Evolutionary conservation across 139 green algal genomes (phyloP), one percentile per base, ranked within the genome.

Genomic region (Haematococcus lacustris): DNA sequence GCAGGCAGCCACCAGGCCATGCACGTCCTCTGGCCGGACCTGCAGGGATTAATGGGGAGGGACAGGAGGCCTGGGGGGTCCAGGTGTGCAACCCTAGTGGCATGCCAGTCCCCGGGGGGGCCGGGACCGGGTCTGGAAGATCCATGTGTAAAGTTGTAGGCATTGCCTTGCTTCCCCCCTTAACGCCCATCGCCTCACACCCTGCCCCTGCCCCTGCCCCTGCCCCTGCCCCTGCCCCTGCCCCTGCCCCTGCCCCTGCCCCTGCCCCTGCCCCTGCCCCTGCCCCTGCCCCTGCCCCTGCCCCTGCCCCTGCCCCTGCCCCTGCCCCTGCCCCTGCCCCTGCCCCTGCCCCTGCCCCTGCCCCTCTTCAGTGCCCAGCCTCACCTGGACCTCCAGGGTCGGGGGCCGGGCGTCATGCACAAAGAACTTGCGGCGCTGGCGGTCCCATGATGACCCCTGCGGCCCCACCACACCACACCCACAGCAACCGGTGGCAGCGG

Each of bases 381-480:
- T 17, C 47, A 89, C 80, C 51, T 69, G 3, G 4, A 73, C 74
- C 0, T 43, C 33, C 2, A 90, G 80, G 1, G 38, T 68, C 26
- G n/a, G 1, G 3, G 80, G 82, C 2, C 61, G 23, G 9, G 65
- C 66, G 71, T 90, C 69, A 65, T 96, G 88, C 23, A 80, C 79
- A 38, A 77, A 38, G 81, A 94, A 97, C 63, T 86, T 84, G 51
- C 91, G 85, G 41, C 80, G 75, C 23, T 37, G 62, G 38, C 92
- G 83, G 77, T 93, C 87, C 92, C 92, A 97, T 38, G 70, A 85
- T n/a, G 89, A 80, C 43, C 93, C 93, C 81, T 98, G 93, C 25
- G 96, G 63, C 3, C 84, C 91, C 66, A 97, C 80, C 39, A 97
- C 72, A 43, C 64, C 64, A n/a, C 5, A 13, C 39, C 3, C 74